These are phyloP conservation scores for Alternaria atra DNA, from an alignment of 2,329 filamentous ascomycete genomes.

Conservation along the genomic window DNA sequence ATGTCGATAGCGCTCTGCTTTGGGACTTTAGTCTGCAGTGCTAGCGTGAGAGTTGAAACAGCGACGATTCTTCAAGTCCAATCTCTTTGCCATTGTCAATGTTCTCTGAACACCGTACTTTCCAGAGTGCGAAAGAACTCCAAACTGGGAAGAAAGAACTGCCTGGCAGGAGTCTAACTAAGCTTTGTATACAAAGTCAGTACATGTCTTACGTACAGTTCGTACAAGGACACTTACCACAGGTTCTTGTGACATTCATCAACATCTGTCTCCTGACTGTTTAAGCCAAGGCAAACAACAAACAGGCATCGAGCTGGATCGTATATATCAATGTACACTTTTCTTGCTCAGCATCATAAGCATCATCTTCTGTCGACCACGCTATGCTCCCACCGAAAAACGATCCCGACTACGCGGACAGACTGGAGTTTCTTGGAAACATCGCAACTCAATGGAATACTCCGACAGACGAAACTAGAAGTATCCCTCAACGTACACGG, in stretches of 20 bases:
- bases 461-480: neutral
- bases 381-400: neutral
- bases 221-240: too few species aligned
- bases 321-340: neutral
- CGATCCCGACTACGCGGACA: neutral
- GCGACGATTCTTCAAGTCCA: too few species aligned
- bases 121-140: too few species aligned
- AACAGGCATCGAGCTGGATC: neutral
- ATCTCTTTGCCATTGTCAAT: too few species aligned
- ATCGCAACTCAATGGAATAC: neutral
- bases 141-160: neutral
- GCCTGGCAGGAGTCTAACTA: neutral
- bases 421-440: neutral
- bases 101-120: too few species aligned
- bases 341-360: neutral
- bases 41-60: neutral
- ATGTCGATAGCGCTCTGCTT: neutral
- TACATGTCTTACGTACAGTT: too few species aligned
- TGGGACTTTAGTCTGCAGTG: slow-evolving; percentile 5
- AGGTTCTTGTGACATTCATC: rapidly evolving
- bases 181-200: too few species aligned
- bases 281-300: neutral
- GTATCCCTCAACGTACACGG: neutral
- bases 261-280: neutral
- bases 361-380: neutral